Percentiles rank a stretch among this genome's conserved stretches.
Conservation (phyloP, 2,329 filamentous ascomycete genomes). For the Xylaria sp. region DNA sequence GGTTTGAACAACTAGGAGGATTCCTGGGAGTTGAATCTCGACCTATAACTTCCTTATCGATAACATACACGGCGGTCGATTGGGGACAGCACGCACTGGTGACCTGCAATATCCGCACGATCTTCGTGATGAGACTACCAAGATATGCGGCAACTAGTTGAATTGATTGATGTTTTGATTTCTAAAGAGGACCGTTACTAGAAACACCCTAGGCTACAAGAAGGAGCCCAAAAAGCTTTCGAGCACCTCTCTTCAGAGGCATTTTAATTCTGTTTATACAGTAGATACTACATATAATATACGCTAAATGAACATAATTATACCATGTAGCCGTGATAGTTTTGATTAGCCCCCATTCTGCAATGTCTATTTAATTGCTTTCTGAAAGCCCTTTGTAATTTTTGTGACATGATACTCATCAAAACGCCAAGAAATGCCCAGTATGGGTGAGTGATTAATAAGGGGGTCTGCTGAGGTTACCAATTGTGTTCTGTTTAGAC, state of each 20-base stretch:
- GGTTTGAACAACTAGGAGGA: no score
- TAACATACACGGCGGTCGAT: neutral
- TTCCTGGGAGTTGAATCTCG: neutral
- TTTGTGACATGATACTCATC: neutral
- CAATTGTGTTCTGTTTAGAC: constrained; percentile 40
- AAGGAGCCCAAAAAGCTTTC: neutral
- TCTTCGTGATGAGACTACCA: no score
- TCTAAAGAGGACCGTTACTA: no score
- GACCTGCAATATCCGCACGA: no score
- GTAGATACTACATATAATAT: constrained; percentile 5
- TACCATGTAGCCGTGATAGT: constrained; percentile 8
- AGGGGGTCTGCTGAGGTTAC: constrained; percentile 42
- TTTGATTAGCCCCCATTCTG: neutral
- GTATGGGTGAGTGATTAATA: constrained; percentile 32
- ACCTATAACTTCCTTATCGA: constrained; percentile 14
- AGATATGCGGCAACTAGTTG: no score
- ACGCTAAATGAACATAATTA: constrained; percentile 13
- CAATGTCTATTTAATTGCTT: constrained; percentile 6
- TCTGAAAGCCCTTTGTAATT: neutral
- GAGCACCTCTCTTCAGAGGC: neutral
- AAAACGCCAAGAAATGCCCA: neutral
- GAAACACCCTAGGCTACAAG: no score
- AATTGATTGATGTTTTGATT: no score
- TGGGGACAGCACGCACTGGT: neutral
- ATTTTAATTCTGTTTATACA: neutral